A percentile compares a stretch with the other conserved stretches of the same genome.
These are phyloP conservation scores for Metschnikowia orientalis DNA, from an alignment of 805 yeast genomes.

Conservation along the genomic window DNA sequence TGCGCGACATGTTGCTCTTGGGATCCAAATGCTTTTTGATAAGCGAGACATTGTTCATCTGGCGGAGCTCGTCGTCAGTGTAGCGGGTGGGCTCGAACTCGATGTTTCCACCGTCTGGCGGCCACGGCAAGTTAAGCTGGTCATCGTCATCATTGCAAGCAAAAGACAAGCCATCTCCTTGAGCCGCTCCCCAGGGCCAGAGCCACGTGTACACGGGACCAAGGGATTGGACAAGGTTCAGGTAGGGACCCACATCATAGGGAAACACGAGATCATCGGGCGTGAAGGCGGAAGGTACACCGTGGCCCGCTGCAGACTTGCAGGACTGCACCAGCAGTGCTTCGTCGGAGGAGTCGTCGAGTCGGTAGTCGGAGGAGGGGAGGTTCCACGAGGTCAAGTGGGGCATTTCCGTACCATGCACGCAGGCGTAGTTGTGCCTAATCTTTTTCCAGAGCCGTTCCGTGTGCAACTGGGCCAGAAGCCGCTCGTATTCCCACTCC, in stretches of 20 bases:
- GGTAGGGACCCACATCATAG: slow-evolving; percentile 63
- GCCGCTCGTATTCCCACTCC: slow-evolving; percentile 84
- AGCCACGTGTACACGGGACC: slow-evolving; percentile 69
- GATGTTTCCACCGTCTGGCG: slow-evolving; percentile 74
- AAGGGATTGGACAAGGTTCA: slow-evolving; percentile 48
- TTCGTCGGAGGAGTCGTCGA: too few species aligned
- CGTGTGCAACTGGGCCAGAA: slow-evolving; percentile 58
- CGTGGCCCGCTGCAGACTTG: too few species aligned
- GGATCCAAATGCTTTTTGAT: slow-evolving; percentile 36
- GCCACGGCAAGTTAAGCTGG: slow-evolving; percentile 79
- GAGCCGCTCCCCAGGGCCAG: slow-evolving; percentile 65
- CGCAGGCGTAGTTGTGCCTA: slow-evolving; percentile 37
- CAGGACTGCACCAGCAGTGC: too few species aligned
- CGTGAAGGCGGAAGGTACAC: slow-evolving; percentile 39
- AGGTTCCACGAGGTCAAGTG: slow-evolving; percentile 44
- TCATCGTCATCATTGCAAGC: slow-evolving; percentile 53
- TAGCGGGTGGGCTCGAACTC: slow-evolving; percentile 17
- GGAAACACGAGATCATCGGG: slow-evolving; percentile 77
- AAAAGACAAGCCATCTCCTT: slow-evolving; percentile 56
- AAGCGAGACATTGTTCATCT: slow-evolving; percentile 18
- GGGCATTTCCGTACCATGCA: slow-evolving; percentile 42
- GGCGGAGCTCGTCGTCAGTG: slow-evolving; percentile 15
- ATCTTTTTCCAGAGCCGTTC: slow-evolving; percentile 51
- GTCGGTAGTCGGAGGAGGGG: too few species aligned
- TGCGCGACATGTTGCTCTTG: slow-evolving; percentile 33